Conservation (phyloP, 768 basidiomycete species). For the Boletus rubroflammeus region DNA sequence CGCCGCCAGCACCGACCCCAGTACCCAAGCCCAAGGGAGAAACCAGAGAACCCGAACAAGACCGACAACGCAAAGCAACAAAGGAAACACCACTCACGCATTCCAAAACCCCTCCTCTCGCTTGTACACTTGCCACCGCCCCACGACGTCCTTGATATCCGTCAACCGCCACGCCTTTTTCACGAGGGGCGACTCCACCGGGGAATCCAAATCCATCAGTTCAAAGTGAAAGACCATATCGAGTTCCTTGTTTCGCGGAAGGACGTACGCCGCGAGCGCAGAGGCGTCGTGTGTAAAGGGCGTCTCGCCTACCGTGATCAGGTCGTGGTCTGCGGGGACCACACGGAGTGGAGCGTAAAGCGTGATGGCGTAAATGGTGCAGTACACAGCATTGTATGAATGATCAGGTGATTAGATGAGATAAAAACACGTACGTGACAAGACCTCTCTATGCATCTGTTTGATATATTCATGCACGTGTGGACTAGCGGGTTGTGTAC, state of each 20-base stretch:
- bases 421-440: conserved; percentile 45
- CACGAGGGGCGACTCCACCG: conserved; percentile 39
- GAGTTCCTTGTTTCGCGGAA: conserved; percentile 56
- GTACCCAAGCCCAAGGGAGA: not conserved
- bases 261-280: conserved; percentile 52
- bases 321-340: conserved; percentile 41
- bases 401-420: conserved; percentile 16
- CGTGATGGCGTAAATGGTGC: not conserved
- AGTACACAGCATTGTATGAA: not conserved
- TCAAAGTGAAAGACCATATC: conserved; percentile 69
- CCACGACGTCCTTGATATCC: conserved; percentile 46
- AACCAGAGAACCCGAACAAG: conserved; percentile 1
- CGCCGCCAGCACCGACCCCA: not conserved
- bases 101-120: conserved; percentile 66
- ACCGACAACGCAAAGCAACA: not conserved
- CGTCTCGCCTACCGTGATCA: conserved; percentile 67
- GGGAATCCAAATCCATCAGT: conserved; percentile 54
- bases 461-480: conserved; percentile 62
- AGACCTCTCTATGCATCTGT: conserved; percentile 61
- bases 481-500: conserved; percentile 40
- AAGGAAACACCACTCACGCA: conserved; percentile 38
- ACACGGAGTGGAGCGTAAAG: conserved; percentile 5
- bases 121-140: conserved; percentile 55
- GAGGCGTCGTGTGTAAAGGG: conserved; percentile 53
- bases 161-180: conserved; percentile 48